Evolutionary conservation across 306 rosid species (phyloP).

Genomic region (Psophocarpus tetragonolobus): DNA sequence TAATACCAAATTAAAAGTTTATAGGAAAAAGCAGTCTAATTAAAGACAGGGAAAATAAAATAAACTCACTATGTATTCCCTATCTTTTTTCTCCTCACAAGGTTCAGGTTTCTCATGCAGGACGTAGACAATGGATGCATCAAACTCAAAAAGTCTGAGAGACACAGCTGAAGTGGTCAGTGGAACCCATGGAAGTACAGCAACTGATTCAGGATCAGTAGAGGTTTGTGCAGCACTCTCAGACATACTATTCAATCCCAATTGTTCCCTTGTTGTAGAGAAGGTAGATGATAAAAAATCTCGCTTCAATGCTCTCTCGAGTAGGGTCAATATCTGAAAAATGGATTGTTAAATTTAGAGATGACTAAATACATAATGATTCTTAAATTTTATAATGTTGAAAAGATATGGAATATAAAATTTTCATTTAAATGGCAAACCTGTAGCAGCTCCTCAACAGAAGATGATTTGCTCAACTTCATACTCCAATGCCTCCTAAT

Average conservation of each 20-base stretch:
- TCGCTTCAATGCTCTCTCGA: constrained; percentile 69
- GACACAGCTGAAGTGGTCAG: constrained; percentile 79
- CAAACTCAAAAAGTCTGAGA: constrained; percentile 77
- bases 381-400: background rate
- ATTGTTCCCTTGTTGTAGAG: constrained; percentile 63
- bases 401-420: constrained; percentile 17
- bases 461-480: constrained; percentile 65
- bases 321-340: constrained; percentile 68
- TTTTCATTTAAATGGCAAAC: constrained; percentile 38
- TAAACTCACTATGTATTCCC: constrained; percentile 53
- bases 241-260: constrained; percentile 52
- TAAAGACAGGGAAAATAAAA: background rate
- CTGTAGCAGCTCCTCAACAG: constrained; percentile 76
- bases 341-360: constrained; percentile 32
- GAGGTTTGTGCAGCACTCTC: constrained; percentile 42
- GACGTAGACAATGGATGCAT: constrained; percentile 58
- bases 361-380: background rate
- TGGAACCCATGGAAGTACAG: constrained; percentile 92
- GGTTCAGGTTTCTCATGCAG: constrained; percentile 59
- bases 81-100: constrained; percentile 46
- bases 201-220: constrained; percentile 49
- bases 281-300: constrained; percentile 71
- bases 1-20: background rate
- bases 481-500: constrained; percentile 67
- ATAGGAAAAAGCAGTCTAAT: background rate